Evolutionary conservation across 1,284 basidiomycete species (phyloP).

Genomic region (Tremellales sp.): DNA sequence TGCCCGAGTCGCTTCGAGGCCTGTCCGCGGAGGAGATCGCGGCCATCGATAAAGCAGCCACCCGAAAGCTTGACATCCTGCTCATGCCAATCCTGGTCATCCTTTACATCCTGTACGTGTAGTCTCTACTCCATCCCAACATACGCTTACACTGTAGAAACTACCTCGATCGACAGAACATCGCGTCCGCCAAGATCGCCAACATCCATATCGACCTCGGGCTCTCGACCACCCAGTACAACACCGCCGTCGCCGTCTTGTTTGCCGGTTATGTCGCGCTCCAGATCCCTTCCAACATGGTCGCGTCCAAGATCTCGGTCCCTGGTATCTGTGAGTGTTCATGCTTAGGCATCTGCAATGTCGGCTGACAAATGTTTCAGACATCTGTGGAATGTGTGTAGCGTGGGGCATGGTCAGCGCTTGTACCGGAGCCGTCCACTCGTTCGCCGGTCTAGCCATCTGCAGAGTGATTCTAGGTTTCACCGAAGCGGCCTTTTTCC

Average conservation of each 20-base stretch:
- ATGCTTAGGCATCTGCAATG: not conserved
- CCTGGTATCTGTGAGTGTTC: constrained; percentile 31
- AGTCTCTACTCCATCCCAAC: not conserved
- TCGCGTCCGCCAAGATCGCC: constrained; percentile 37
- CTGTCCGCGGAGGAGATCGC: constrained; percentile 30
- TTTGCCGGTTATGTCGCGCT: constrained; percentile 42
- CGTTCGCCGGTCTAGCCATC: constrained; percentile 31
- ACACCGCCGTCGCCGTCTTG: constrained; percentile 46
- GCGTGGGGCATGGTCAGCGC: constrained; percentile 40
- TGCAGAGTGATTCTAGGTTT: constrained; percentile 34
- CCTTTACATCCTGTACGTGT: constrained; percentile 25
- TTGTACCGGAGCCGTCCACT: constrained; percentile 31
- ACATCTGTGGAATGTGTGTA: constrained; percentile 9
- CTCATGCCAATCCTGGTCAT: constrained; percentile 26
- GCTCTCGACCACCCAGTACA: constrained; percentile 36
- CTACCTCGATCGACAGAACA: constrained; percentile 29
- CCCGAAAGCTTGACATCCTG: constrained; percentile 34
- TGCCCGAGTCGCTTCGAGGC: constrained; percentile 28
- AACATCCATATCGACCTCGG: constrained; percentile 26
- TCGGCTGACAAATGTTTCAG: constrained; percentile 1
- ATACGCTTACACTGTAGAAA: constrained; percentile 12
- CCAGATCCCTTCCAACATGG: constrained; percentile 41
- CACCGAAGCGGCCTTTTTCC: constrained; percentile 19
- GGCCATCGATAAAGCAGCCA: constrained; percentile 27
- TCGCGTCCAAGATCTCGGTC: constrained; percentile 30